phyloP scores from a whole-genome alignment of 768 basidiomycete genomes.

The Trametes maxima region DNA sequence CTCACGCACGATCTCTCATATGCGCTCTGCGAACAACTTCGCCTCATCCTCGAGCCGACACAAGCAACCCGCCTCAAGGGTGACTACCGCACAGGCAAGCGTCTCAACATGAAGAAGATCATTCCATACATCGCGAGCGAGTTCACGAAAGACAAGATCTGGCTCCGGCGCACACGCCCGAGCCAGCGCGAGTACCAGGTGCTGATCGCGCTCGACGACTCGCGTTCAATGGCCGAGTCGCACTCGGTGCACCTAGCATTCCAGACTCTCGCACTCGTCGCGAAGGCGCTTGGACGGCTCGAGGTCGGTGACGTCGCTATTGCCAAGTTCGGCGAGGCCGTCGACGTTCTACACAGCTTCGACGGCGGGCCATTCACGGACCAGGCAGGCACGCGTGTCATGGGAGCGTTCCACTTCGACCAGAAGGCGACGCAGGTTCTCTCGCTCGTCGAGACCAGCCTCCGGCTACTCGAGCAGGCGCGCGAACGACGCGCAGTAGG shows the following conservation, averaged over 20 bases:
- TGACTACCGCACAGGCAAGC: conserved; percentile 96
- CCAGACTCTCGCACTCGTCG: conserved; percentile 89
- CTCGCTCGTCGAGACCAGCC: conserved; percentile 76
- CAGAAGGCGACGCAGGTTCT: conserved; percentile 90
- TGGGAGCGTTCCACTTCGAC: conserved; percentile 85
- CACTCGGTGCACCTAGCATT: conserved; percentile 92
- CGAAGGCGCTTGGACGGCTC: conserved; percentile 85
- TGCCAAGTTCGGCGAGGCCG: conserved; percentile 84
- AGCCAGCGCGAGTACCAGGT: conserved; percentile 96
- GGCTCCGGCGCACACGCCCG: conserved; percentile 92
- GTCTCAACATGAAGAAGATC: conserved; percentile 98
- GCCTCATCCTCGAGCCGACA: conserved; percentile 95
- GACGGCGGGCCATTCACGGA: conserved; percentile 80
- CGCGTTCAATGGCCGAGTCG: conserved; percentile 93
- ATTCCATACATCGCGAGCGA: conserved; percentile 98
- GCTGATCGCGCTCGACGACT: conserved; percentile 93
- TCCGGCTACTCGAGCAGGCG: conserved; percentile 74
- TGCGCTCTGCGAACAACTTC: conserved; percentile 92
- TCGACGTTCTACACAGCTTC: conserved; percentile 89
- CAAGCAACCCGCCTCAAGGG: conserved; percentile 92
- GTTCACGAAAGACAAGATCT: conserved; percentile 99
- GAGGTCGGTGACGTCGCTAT: conserved; percentile 96
- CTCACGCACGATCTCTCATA: conserved; percentile 91
- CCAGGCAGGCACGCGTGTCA: conserved; percentile 75
- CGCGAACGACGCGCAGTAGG: conserved; percentile 63